phyloP scores from a whole-genome alignment of 371 early-diverging fungal species.

The Rhizopus arrhizus region DNA sequence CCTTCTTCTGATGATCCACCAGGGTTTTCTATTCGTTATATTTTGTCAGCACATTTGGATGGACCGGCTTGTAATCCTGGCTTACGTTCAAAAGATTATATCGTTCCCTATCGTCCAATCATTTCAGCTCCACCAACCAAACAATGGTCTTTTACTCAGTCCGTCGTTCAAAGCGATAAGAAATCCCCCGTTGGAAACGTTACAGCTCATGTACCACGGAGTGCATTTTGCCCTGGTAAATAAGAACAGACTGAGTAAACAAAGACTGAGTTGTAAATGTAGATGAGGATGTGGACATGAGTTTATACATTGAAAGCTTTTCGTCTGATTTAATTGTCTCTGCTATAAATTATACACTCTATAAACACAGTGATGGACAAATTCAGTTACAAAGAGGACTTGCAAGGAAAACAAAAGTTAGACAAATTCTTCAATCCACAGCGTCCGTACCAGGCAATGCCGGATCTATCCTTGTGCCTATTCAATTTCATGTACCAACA shows the following conservation, averaged over 20 bases:
- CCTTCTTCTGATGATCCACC: slow-evolving; percentile 41
- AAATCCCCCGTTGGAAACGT: slow-evolving; percentile 31
- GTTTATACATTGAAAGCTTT: slow-evolving; percentile 21
- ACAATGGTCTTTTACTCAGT: slow-evolving; percentile 35
- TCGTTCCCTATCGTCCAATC: slow-evolving; percentile 30
- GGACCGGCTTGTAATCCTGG: slow-evolving; percentile 41
- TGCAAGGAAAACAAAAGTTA: slow-evolving; percentile 21
- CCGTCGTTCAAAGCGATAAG: slow-evolving; percentile 27
- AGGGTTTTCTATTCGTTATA: slow-evolving; percentile 39
- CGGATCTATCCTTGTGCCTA: slow-evolving; percentile 20
- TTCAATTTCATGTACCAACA: slow-evolving; percentile 38
- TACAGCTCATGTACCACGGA: slow-evolving; percentile 29
- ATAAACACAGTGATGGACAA: slow-evolving; percentile 33
- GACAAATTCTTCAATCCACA: slow-evolving; percentile 15
- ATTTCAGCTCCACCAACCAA: slow-evolving; percentile 27
- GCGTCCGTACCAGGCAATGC: slow-evolving; percentile 23
- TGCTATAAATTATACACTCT: slow-evolving; percentile 20
- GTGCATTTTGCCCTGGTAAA: slow-evolving; percentile 45
- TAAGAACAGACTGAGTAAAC: neutral
- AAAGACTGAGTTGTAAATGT: neutral
- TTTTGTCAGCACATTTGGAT: slow-evolving; percentile 57
- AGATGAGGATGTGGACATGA: slow-evolving; percentile 33
- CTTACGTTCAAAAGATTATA: slow-evolving; percentile 32
- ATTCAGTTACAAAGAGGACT: slow-evolving; percentile 36
- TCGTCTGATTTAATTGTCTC: slow-evolving; percentile 25